These are phyloP conservation scores for Juglanconis sp. DNA, from an alignment of 2,329 filamentous ascomycete genomes.

Conservation along the genomic window DNA sequence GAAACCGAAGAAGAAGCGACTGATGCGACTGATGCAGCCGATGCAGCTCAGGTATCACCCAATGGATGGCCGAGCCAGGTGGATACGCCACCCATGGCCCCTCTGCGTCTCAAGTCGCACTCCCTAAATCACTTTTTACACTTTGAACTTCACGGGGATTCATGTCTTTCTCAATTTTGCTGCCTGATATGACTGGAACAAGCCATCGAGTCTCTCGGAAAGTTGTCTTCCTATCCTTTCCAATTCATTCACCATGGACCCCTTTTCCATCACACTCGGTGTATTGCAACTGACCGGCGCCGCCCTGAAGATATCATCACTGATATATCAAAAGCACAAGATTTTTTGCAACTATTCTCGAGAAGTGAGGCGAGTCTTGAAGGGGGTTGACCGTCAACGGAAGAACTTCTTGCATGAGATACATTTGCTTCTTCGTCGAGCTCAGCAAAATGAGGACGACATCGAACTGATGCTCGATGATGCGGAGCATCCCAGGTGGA, in stretches of 20 bases:
- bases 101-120: too few relatives aligned
- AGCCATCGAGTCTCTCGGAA: too few relatives aligned
- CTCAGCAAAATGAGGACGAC: background rate
- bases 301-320: background rate
- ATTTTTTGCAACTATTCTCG: constrained; percentile 5
- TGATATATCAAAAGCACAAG: constrained; percentile 1
- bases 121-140: background rate
- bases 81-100: too few relatives aligned
- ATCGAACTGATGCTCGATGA: constrained; percentile 5
- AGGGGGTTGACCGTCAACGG: background rate
- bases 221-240: background rate
- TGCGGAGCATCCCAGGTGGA: background rate
- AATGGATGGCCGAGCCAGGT: too few relatives aligned
- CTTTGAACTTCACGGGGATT: background rate
- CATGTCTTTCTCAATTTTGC: background rate
- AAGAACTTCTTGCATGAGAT: constrained; percentile 1
- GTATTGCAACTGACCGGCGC: constrained; percentile 1
- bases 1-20: background rate
- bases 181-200: background rate
- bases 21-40: background rate
- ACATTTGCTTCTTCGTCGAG: constrained; percentile 2
- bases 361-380: background rate
- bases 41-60: background rate
- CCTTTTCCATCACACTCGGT: background rate
- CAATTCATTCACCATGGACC: constrained; percentile 4